Base-by-base conservation (phyloP, 768 basidiomycete genomes). In the Mycena maculata region DNA sequence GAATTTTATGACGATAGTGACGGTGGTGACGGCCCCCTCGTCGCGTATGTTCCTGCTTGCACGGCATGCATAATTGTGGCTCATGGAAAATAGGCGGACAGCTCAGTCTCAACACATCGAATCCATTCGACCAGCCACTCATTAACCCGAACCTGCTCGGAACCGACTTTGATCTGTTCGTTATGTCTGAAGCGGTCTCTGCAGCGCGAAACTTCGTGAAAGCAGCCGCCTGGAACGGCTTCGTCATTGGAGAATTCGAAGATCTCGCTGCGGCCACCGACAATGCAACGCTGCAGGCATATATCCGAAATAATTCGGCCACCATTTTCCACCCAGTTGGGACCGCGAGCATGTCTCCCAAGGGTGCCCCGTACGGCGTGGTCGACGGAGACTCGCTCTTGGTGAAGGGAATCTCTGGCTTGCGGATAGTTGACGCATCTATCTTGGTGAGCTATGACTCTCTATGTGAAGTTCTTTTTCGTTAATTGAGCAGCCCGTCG, bases 141-240 rank as follows among this genome's bases (percentile, higher is more conserved):
- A 85, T 87, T 70, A 80, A 87, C 68, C 83, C 84, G 0, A 81
- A 79, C 54, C 81, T 85, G 74, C 78, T 82, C 13, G 71, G 55
- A 15, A 58, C 49, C 16, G 57, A 48, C 16, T 73, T 73, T 45
- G 77, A 77, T 60, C 52, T 73, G 13, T 65, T 59, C 23, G 68
- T 61, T 16, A 74, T 77, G 69, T 44, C 54, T 1, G 50, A 72
- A 38, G 76, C 71, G 6, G 61, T 77, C 38, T 60, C 68, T 28
- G 63, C 68, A 16, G 70, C 64, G 0, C 49, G 61, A 16, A 38
- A 52, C 0, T 75, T 78, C 62, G 12, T 75, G 13, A 60, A 44
- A 9, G 70, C 72, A 3, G 23, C 68, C 4, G 63, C 72, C 9
- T 78, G 74, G 73, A 50, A 72, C 4, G 74, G 72, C 10, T 76